Conservation (phyloP, 176 grass and related monocot species). For the Rhynchospora pubera region DNA sequence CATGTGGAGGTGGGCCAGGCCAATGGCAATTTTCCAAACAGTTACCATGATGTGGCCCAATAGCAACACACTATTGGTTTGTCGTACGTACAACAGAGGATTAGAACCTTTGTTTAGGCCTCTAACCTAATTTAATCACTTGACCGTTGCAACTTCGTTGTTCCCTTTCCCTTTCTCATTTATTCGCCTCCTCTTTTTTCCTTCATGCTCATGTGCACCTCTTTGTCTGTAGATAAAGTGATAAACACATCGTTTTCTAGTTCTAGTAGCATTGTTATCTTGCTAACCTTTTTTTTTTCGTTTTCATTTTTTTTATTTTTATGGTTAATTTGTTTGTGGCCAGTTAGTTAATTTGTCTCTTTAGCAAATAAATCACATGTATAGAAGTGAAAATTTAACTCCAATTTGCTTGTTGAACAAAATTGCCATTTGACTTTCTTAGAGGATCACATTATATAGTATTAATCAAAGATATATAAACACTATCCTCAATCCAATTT, state of each 20-base stretch:
- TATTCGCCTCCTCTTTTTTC: background rate
- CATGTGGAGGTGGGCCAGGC: constrained; percentile 19
- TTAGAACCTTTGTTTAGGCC: background rate
- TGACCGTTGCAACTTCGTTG: constrained; percentile 19
- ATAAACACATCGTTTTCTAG: background rate
- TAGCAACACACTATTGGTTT: constrained; percentile 6
- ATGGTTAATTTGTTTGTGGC: background rate
- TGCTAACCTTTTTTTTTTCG: background rate
- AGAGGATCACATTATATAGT: background rate
- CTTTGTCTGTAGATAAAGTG: background rate
- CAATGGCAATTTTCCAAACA: constrained; percentile 14
- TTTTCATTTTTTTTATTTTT: no score
- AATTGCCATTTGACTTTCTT: background rate
- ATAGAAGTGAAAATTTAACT: background rate
- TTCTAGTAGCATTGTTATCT: background rate
- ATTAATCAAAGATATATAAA: background rate
- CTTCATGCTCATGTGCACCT: constrained; percentile 5
- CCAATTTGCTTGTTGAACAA: background rate
- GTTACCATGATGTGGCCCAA: constrained; percentile 4
- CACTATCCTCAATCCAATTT: background rate
- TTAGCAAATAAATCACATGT: background rate
- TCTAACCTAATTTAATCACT: background rate
- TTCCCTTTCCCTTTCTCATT: constrained; percentile 19
- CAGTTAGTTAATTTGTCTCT: background rate
- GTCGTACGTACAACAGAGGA: background rate